Percentiles rank a stretch among this genome's conserved stretches.
phyloP scores from a whole-genome alignment of 225 moss, liverwort and hornwort genomes.

The Ulota crispa region DNA sequence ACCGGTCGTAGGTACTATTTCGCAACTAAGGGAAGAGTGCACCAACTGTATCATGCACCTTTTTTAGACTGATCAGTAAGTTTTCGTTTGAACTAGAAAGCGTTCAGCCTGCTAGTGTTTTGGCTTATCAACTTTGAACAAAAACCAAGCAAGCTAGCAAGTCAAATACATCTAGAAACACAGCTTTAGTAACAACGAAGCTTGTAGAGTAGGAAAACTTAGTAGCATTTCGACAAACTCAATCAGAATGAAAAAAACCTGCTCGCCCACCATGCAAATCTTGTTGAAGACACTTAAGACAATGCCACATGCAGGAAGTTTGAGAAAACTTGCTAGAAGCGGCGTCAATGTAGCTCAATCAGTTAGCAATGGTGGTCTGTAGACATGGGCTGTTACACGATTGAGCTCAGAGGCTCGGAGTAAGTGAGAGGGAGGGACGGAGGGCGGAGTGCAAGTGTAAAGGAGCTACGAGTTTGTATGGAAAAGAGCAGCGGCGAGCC shows the following conservation, averaged over 20 bases:
- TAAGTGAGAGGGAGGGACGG: no score
- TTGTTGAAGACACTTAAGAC: no score
- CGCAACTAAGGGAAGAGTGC: background rate
- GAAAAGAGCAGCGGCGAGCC: background rate
- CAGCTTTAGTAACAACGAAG: background rate
- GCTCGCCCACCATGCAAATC: background rate
- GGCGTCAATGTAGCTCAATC: background rate
- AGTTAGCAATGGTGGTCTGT: no score
- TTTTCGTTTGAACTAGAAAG: background rate
- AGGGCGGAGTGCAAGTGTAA: background rate
- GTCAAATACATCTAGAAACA: background rate
- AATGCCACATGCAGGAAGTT: no score
- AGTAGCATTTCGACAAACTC: no score
- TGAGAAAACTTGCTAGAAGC: no score
- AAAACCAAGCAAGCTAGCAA: background rate
- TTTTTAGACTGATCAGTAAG: no score
- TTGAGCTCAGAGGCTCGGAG: no score
- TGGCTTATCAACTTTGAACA: background rate
- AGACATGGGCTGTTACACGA: background rate
- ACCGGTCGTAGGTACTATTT: no score
- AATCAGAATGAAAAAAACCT: no score
- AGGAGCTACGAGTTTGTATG: slow-evolving; percentile 17
- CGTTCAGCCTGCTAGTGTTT: background rate
- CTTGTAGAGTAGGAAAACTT: background rate
- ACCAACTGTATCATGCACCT: background rate